A percentile compares a stretch with the other conserved stretches of the same genome.
These are phyloP conservation scores for Harringtonia lauricola DNA, from an alignment of 2,329 filamentous ascomycete genomes.

Conservation along the genomic window DNA sequence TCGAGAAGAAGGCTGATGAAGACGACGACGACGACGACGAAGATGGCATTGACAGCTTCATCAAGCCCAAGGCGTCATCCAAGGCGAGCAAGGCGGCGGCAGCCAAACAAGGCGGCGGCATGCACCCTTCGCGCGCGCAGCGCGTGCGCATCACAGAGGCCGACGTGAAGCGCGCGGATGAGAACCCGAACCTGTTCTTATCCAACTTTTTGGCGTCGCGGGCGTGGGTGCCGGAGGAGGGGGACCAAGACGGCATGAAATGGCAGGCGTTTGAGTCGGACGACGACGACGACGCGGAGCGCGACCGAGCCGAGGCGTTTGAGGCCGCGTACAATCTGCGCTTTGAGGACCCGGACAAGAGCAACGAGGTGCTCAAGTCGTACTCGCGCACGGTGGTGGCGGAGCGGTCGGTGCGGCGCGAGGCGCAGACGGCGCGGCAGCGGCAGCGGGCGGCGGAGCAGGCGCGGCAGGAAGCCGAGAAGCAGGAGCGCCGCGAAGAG, in stretches of 20 bases:
- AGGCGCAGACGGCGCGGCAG: conserved; percentile 67
- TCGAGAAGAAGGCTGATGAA: conserved; percentile 28
- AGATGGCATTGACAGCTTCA: conserved; percentile 60
- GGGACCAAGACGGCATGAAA: conserved; percentile 35
- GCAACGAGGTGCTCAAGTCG: conserved; percentile 78
- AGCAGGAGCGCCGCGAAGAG: conserved; percentile 65
- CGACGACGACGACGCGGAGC: conserved; percentile 73
- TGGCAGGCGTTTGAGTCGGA: conserved; percentile 88
- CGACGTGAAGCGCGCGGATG: conserved; percentile 67
- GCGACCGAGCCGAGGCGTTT: conserved; percentile 69
- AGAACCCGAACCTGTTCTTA: conserved; percentile 80
- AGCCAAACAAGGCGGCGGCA: conserved; percentile 21
- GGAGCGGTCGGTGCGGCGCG: conserved; percentile 73
- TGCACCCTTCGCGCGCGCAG: conserved; percentile 45
- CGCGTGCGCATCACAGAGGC: conserved; percentile 36
- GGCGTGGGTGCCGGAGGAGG: conserved; percentile 62
- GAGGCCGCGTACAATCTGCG: conserved; percentile 92
- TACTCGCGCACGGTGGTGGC: conserved; percentile 81
- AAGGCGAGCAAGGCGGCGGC: conserved; percentile 17
- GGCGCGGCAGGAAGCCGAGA: conserved; percentile 67
- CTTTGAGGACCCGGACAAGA: conserved; percentile 82
- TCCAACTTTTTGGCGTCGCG: conserved; percentile 90
- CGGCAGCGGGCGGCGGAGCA: conserved; percentile 69
- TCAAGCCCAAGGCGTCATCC: conserved; percentile 55
- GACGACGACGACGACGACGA: conserved; percentile 41